These are phyloP conservation scores for Yarrowia osloensis DNA, from an alignment of 805 yeast species.

Conservation along the genomic window DNA sequence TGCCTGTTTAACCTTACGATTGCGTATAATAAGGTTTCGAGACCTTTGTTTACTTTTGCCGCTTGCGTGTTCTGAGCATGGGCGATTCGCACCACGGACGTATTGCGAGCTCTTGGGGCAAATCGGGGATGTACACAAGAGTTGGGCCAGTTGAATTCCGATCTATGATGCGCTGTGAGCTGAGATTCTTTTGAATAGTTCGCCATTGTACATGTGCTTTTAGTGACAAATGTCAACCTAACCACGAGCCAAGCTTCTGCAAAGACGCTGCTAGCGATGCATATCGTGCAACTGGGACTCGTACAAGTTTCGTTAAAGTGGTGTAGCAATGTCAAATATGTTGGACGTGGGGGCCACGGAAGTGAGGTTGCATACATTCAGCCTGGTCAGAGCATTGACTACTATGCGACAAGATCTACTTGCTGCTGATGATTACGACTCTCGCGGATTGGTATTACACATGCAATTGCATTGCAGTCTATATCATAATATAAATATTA, in stretches of 20 bases:
- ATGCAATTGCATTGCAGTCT: conserved; percentile 20
- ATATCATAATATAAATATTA: conserved; percentile 14
- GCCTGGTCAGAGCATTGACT: too few relatives aligned
- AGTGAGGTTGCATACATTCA: too few relatives aligned
- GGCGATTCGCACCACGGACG: neutral
- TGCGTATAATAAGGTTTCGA: neutral
- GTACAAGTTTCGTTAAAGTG: too few relatives aligned
- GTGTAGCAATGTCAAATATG: neutral
- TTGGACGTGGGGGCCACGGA: neutral
- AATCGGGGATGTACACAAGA: neutral
- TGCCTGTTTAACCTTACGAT: neutral
- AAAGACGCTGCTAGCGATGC: neutral
- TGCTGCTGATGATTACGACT: too few relatives aligned
- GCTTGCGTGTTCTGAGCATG: neutral
- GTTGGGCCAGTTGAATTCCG: neutral
- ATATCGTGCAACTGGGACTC: neutral
- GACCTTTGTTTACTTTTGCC: conserved; percentile 15
- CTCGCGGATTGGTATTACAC: neutral
- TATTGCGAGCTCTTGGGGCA: neutral
- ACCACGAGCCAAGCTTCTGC: conserved; percentile 1
- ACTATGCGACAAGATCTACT: too few relatives aligned
- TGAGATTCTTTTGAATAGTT: too few relatives aligned
- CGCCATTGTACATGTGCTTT: too few relatives aligned
- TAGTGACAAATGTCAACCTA: neutral
- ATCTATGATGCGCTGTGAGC: too few relatives aligned